Percentiles rank a stretch among this genome's conserved stretches.
phyloP scores from a whole-genome alignment of 768 basidiomycete genomes.

The Leccinum boreale region DNA sequence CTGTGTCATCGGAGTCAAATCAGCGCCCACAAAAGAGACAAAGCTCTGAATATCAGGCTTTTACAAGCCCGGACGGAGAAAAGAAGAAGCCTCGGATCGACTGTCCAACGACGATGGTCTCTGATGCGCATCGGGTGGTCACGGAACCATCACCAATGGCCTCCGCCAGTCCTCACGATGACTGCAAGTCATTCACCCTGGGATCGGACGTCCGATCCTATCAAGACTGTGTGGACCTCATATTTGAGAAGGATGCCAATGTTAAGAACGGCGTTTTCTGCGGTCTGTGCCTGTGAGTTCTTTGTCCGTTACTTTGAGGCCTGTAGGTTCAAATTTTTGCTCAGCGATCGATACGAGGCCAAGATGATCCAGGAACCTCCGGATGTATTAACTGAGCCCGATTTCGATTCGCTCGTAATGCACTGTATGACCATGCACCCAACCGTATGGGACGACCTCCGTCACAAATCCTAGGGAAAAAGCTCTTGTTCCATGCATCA shows the following conservation, averaged over 20 bases:
- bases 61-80: constrained; percentile 7
- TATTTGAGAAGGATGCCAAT: constrained; percentile 34
- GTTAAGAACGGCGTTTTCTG: constrained; percentile 36
- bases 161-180: neutral
- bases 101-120: neutral
- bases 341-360: constrained; percentile 27
- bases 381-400: constrained; percentile 26
- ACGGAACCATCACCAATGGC: neutral
- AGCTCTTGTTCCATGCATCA: neutral
- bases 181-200: neutral
- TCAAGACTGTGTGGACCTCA: constrained; percentile 38
- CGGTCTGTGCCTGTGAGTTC: constrained; percentile 50
- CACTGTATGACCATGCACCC: constrained; percentile 52
- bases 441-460: constrained; percentile 46
- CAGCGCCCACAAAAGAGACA: constrained; percentile 17
- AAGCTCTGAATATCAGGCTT: constrained; percentile 8
- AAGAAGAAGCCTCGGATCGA: constrained; percentile 19
- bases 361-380: constrained; percentile 28
- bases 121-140: neutral
- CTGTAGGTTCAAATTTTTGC: neutral
- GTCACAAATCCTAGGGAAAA: constrained; percentile 12
- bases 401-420: constrained; percentile 40
- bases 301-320: neutral
- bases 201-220: constrained; percentile 36
- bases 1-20: neutral